Percentiles rank a stretch among this genome's conserved stretches.
Evolutionary conservation across 306 rosid genomes (phyloP).

Genomic region (Glycyrrhiza uralensis): DNA sequence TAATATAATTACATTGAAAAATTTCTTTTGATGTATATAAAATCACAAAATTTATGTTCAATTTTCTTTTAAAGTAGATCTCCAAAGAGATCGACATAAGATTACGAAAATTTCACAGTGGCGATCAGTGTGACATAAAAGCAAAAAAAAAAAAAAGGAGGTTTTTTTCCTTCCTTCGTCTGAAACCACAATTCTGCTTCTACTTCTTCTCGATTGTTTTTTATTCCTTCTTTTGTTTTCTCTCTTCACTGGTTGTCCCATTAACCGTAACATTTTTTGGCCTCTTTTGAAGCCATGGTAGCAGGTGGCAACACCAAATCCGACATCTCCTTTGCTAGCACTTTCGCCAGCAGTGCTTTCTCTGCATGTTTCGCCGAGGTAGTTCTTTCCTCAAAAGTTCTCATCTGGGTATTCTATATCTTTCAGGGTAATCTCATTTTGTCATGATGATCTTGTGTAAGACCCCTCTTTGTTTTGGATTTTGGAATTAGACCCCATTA

Average conservation of each 20-base stretch:
- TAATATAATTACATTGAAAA: too few species aligned
- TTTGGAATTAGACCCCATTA: background rate
- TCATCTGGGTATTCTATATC: background rate
- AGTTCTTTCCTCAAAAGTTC: background rate
- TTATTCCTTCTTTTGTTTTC: background rate
- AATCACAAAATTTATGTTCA: too few species aligned
- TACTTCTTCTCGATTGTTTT: background rate
- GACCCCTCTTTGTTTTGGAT: background rate
- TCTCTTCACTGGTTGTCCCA: background rate
- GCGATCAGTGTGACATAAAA: background rate
- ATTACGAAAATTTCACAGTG: background rate
- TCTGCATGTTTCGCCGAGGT: conserved; percentile 85
- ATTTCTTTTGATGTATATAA: too few species aligned
- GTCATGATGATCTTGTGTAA: conserved; percentile 17
- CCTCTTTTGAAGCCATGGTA: conserved; percentile 45
- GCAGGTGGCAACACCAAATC: conserved; percentile 54
- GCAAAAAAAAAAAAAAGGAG: background rate
- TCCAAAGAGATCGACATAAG: too few species aligned
- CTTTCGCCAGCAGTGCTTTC: conserved; percentile 67
- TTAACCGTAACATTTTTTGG: background rate
- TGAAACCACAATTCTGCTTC: background rate
- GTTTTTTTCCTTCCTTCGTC: conserved; percentile 1
- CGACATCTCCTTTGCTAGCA: conserved; percentile 69
- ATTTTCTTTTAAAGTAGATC: too few species aligned
- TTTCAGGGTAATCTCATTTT: background rate